Percentiles rank a stretch among this genome's conserved stretches.
These are phyloP conservation scores for Pythium grandisporangium DNA, from an alignment of 352 stramenopile genomes.

Conservation along the genomic window DNA sequence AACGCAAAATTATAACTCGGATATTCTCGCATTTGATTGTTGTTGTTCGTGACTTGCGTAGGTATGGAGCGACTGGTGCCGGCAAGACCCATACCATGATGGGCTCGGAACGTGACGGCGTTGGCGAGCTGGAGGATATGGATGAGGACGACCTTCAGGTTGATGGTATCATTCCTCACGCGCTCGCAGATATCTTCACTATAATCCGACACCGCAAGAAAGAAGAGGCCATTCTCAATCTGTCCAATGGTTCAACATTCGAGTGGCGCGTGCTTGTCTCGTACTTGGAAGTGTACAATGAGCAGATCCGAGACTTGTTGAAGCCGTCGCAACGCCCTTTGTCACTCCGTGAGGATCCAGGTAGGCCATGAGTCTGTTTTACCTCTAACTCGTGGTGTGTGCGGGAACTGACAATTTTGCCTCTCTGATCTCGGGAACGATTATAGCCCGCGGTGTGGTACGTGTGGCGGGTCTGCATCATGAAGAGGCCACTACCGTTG, in stretches of 20 bases:
- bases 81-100: constrained; percentile 75
- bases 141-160: constrained; percentile 28
- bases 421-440: no score
- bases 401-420: no score
- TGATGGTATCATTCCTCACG: constrained; percentile 82
- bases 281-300: constrained; percentile 92
- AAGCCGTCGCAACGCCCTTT: constrained; percentile 29
- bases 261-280: constrained; percentile 78
- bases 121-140: constrained; percentile 28
- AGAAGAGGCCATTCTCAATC: constrained; percentile 32
- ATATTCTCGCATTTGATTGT: no score
- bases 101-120: constrained; percentile 47
- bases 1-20: no score
- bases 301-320: constrained; percentile 86
- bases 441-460: constrained; percentile 35
- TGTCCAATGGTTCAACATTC: constrained; percentile 31
- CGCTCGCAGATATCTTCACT: constrained; percentile 45
- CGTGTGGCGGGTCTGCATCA: constrained; percentile 46
- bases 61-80: constrained; percentile 46
- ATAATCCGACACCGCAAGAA: constrained; percentile 56
- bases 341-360: constrained; percentile 38
- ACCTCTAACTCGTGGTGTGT: no score
- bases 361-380: constrained; percentile 15
- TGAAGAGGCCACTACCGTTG: constrained; percentile 30
- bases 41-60: constrained; percentile 1